These are phyloP conservation scores for Clavulina sp. DNA, from an alignment of 768 basidiomycete species.

Conservation along the genomic window DNA sequence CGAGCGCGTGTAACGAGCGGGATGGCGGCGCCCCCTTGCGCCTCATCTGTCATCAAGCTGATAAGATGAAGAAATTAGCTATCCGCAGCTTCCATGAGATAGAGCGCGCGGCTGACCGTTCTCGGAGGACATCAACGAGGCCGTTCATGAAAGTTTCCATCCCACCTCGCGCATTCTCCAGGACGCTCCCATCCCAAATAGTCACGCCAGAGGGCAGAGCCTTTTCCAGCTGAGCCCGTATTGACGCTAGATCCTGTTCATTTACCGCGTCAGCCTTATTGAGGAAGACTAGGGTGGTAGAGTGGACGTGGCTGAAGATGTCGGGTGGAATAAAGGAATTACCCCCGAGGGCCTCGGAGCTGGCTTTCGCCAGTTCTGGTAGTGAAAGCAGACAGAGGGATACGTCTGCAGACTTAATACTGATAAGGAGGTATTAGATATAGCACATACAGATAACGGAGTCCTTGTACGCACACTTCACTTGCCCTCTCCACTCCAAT, in stretches of 20 bases:
- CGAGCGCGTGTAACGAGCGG: slow-evolving; percentile 67
- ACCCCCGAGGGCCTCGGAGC: slow-evolving; percentile 9
- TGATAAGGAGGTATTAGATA: slow-evolving; percentile 17
- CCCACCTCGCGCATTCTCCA: slow-evolving; percentile 33
- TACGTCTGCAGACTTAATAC: slow-evolving; percentile 49
- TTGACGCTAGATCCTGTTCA: not conserved
- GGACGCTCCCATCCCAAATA: slow-evolving; percentile 46
- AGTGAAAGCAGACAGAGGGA: slow-evolving; percentile 70
- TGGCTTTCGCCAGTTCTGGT: slow-evolving; percentile 29
- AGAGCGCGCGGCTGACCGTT: slow-evolving; percentile 22
- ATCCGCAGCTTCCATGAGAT: slow-evolving; percentile 1
- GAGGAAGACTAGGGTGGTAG: slow-evolving; percentile 48
- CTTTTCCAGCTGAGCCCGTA: not conserved
- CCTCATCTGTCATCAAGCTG: not conserved
- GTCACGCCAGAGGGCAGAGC: not conserved
- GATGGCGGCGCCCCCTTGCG: slow-evolving; percentile 17
- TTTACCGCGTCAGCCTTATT: slow-evolving; percentile 57
- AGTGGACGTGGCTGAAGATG: slow-evolving; percentile 31
- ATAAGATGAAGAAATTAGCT: not conserved
- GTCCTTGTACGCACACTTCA: slow-evolving; percentile 34
- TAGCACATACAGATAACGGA: not conserved
- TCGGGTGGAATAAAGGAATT: slow-evolving; percentile 14
- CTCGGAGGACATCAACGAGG: slow-evolving; percentile 33
- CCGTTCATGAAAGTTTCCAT: slow-evolving; percentile 40
- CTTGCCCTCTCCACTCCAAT: slow-evolving; percentile 68